Evolutionary conservation across 345 rosid species (phyloP), one percentile per base, ranked within the genome.

Genomic region (Eucalyptus erythrocorys): DNA sequence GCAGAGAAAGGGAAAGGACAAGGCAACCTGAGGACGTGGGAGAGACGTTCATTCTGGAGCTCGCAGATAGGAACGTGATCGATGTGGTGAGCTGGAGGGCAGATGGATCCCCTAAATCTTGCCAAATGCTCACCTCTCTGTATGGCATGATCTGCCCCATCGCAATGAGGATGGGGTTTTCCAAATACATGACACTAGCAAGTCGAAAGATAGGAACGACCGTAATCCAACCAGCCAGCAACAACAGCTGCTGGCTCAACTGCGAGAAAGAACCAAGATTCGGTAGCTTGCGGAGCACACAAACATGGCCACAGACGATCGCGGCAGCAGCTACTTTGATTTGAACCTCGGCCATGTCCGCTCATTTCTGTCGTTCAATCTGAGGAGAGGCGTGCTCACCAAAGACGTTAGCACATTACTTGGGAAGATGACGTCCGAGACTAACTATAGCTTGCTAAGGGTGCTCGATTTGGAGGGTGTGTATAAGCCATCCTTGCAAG

Each of bases 381-480:
- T 13, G 6, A 34, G 90, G 57, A 85, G 88, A 59, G 87, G 79
- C 24, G 32, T 13, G 45, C 89, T 91, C 30, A 90, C 53, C 53
- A 50, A 50, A 16, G 53, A 50, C 53, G 6, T 50, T 7, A 50
- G 21, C 53, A 50, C 19, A 7, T 50, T 50, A 2, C 53, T 50
- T 15, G 16, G 53, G 53, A 50, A 50, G 21, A 16, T 17, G 53
- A 50, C 53, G 7, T 50, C 53, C 53, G 13, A 50, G 53, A 7
- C 53, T 50, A 21, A 50, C 21, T 50, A 6, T 17, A 50, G 53
- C 21, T 50, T 50, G 53, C 53, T 50, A 16, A 15, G 53, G 53
- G 21, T 50, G 30, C 90, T 91, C 19, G 91, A 91, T 51, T 87
- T 90, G 42, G 91, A 91, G 79, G 59, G 88, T 45, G 91, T 90